These are phyloP conservation scores for Clonostachys sp. DNA, from an alignment of 2,329 filamentous ascomycete genomes.

Conservation along the genomic window DNA sequence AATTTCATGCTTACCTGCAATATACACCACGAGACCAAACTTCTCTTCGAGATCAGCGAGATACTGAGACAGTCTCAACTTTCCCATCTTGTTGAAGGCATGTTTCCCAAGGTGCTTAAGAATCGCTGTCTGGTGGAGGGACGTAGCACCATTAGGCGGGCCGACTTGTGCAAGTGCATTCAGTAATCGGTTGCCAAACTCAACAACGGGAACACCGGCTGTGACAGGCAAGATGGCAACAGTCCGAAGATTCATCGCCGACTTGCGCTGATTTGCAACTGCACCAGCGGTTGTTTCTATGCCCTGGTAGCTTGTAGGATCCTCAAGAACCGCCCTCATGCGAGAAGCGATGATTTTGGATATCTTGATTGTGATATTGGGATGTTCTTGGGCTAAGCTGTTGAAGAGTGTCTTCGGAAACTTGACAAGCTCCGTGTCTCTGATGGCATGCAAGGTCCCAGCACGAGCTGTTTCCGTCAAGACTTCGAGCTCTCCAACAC, in stretches of 20 bases:
- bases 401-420: conserved; percentile 96
- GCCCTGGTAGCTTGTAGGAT: conserved; percentile 63
- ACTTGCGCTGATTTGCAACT: conserved; percentile 58
- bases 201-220: conserved; percentile 85
- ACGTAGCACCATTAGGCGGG: conserved; percentile 82
- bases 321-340: conserved; percentile 85
- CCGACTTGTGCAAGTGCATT: conserved; percentile 87
- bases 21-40: conserved; percentile 90
- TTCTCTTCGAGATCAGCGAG: conserved; percentile 96
- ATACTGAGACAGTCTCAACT: conserved; percentile 92
- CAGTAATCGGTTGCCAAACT: conserved; percentile 87
- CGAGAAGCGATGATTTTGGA: conserved; percentile 96
- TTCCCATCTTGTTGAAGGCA: conserved; percentile 96
- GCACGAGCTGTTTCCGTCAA: conserved; percentile 91
- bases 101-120: conserved; percentile 92
- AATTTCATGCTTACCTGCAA: conserved; percentile 58
- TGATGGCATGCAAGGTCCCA: conserved; percentile 89
- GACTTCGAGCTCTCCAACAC: conserved; percentile 93
- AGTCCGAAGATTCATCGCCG: conserved; percentile 86
- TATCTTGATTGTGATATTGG: conserved; percentile 97
- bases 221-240: conserved; percentile 90
- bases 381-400: conserved; percentile 93
- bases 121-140: conserved; percentile 89
- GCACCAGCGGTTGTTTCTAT: conserved; percentile 59
- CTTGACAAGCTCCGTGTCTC: conserved; percentile 93